Percentiles rank a stretch among this genome's conserved stretches.
Conservation (phyloP, 371 early-diverging fungal genomes). For the Lichtheimia corymbifera region DNA sequence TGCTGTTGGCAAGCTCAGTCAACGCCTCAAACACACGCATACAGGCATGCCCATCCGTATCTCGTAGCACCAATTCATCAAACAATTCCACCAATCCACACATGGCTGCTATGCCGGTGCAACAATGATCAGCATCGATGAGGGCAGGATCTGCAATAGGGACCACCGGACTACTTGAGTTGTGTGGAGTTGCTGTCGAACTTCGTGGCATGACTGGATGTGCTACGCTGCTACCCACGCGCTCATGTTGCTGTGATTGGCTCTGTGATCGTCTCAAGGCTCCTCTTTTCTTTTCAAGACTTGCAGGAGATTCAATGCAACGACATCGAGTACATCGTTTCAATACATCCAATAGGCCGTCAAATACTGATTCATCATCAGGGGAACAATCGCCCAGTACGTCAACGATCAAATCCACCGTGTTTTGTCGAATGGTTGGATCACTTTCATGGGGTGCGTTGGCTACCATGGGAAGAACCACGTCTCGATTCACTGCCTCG, state of each 20-base stretch:
- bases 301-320: constrained; percentile 21
- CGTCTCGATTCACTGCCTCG: constrained; percentile 45
- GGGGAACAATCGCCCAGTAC: constrained; percentile 34
- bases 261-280: constrained; percentile 21
- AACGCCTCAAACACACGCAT: constrained; percentile 51
- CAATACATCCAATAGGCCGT: constrained; percentile 41
- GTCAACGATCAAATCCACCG: constrained; percentile 53
- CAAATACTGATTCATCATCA: constrained; percentile 36
- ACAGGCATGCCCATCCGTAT: constrained; percentile 21
- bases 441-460: constrained; percentile 56
- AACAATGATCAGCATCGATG: constrained; percentile 4
- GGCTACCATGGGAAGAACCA: constrained; percentile 64
- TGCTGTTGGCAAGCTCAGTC: constrained; percentile 45
- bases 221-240: neutral
- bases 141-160: neutral
- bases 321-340: constrained; percentile 44
- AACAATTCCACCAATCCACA: constrained; percentile 42
- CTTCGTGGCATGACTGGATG: constrained; percentile 11
- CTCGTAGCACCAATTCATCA: constrained; percentile 21
- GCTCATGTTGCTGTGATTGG: constrained; percentile 13
- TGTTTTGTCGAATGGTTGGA: constrained; percentile 41
- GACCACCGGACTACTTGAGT: constrained; percentile 9
- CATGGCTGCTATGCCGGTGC: constrained; percentile 35
- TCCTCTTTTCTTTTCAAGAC: neutral
- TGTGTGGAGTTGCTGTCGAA: constrained; percentile 12